Conservation (phyloP, 441 rosid species). For the Pelargonium cotyledonis region DNA sequence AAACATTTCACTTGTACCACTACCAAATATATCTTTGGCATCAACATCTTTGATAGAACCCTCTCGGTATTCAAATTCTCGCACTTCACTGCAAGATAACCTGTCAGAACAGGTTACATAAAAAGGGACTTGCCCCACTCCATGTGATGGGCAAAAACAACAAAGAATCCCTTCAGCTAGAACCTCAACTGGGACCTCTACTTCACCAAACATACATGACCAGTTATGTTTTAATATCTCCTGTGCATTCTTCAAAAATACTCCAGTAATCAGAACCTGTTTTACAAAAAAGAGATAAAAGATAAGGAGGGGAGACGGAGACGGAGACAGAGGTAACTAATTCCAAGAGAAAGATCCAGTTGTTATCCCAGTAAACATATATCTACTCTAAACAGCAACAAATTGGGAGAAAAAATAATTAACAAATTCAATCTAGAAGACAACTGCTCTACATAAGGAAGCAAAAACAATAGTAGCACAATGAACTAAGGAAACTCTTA, state of each 20-base stretch:
- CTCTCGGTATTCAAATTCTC: conserved; percentile 71
- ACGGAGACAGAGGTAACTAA: not conserved
- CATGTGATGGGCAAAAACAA: conserved; percentile 61
- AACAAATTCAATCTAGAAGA: not conserved
- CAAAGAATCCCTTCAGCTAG: conserved; percentile 71
- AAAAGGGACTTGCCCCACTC: conserved; percentile 78
- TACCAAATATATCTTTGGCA: conserved; percentile 33
- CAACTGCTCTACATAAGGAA: not conserved
- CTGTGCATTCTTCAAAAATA: conserved; percentile 51
- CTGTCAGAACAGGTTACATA: conserved; percentile 87
- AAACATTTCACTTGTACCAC: conserved; percentile 23
- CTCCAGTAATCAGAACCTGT: conserved; percentile 69
- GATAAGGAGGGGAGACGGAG: too few species aligned
- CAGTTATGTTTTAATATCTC: conserved; percentile 46
- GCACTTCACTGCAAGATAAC: conserved; percentile 91
- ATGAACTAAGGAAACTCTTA: conserved; percentile 1
- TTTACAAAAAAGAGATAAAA: conserved; percentile 11
- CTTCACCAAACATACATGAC: conserved; percentile 97
- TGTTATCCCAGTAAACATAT: conserved; percentile 2
- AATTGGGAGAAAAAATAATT: not conserved
- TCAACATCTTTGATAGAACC: conserved; percentile 28
- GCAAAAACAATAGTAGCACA: conserved; percentile 5
- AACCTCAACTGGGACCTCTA: conserved; percentile 81
- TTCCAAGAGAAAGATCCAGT: not conserved
- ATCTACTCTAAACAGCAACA: not conserved